phyloP scores from a whole-genome alignment of 345 rosid genomes.

The Populus nigra region DNA sequence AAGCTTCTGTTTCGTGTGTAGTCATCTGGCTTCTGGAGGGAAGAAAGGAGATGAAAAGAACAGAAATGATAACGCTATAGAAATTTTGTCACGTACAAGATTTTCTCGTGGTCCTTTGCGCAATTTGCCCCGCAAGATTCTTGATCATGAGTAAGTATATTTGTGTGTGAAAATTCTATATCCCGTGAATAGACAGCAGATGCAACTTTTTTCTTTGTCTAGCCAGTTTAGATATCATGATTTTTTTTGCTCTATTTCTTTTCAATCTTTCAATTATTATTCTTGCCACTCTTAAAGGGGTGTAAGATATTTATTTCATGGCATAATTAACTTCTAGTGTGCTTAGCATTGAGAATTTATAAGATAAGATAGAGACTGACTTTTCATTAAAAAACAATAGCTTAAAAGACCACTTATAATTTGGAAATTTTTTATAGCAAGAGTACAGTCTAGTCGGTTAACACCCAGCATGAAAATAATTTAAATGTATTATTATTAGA shows the following conservation, averaged over 20 bases:
- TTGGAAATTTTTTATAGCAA: background rate
- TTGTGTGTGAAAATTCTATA: background rate
- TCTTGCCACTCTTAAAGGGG: background rate
- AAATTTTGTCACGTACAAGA: constrained; percentile 74
- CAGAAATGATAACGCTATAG: constrained; percentile 77
- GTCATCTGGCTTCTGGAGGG: constrained; percentile 90
- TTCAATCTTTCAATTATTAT: background rate
- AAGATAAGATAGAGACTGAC: background rate
- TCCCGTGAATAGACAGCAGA: background rate
- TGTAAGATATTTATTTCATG: background rate
- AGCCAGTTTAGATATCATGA: background rate
- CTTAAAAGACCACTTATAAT: background rate
- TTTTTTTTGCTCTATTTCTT: background rate
- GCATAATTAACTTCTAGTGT: background rate
- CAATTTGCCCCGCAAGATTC: constrained; percentile 28
- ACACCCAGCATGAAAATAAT: background rate
- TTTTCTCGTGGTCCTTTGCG: constrained; percentile 37
- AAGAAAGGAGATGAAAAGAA: constrained; percentile 80
- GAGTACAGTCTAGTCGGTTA: background rate
- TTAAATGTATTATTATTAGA: background rate
- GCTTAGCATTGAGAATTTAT: background rate
- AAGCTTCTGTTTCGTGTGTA: constrained; percentile 78
- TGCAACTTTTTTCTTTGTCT: too few relatives aligned
- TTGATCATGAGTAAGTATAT: constrained; percentile 73
- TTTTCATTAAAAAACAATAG: background rate